Conservation (phyloP, 139 green algal genomes). For the Closterium sp. region DNA sequence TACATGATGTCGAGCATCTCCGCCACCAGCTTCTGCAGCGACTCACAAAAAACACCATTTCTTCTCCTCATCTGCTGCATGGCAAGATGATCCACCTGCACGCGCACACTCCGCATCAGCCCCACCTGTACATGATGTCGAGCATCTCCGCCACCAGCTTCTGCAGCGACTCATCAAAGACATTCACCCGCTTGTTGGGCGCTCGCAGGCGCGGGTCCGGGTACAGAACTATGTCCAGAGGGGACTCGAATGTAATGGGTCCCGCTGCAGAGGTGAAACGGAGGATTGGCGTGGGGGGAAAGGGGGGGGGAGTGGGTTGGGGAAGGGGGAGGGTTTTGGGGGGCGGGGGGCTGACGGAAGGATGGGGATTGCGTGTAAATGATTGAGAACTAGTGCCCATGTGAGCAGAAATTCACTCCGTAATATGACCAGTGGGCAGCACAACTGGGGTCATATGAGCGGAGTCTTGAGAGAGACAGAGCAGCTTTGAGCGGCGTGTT, state of each 20-base stretch:
- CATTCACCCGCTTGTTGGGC: conserved; percentile 71
- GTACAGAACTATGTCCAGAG: conserved; percentile 78
- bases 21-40: background rate
- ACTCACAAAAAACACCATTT: background rate
- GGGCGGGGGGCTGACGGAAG: background rate
- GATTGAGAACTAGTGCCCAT: too few relatives aligned
- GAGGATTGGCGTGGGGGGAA: too few relatives aligned
- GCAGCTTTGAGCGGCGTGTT: too few relatives aligned
- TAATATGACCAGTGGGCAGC: too few relatives aligned
- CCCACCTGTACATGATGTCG: conserved; percentile 86
- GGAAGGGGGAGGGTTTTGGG: too few relatives aligned
- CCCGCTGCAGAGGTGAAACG: background rate
- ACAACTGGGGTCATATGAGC: too few relatives aligned
- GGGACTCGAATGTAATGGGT: conserved; percentile 17
- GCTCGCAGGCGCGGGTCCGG: conserved; percentile 85
- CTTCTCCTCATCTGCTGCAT: background rate
- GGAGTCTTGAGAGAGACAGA: too few relatives aligned
- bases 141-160: conserved; percentile 87
- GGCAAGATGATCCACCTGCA: background rate
- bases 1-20: too few relatives aligned
- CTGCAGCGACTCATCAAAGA: conserved; percentile 76
- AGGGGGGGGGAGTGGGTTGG: too few relatives aligned
- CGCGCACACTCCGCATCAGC: too few relatives aligned
- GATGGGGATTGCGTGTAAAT: too few relatives aligned
- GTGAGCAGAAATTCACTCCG: too few relatives aligned